Percentiles rank a stretch among this genome's conserved stretches.
Evolutionary conservation across 2,329 filamentous ascomycete genomes (phyloP).

Genomic region (Aureobasidium sp.): DNA sequence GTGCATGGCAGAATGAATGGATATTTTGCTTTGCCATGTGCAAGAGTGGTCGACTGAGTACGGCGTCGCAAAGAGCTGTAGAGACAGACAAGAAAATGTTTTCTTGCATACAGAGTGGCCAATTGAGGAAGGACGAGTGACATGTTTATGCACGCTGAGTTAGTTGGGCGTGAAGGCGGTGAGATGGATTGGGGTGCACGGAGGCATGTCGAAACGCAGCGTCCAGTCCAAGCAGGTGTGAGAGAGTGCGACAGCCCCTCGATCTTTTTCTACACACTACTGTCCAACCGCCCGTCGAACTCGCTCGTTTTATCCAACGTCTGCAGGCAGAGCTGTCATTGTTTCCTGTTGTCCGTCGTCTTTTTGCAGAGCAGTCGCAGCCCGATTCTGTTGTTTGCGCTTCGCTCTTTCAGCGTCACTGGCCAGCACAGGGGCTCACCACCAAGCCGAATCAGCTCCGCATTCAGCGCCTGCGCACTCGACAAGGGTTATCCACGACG

Average conservation of each 20-base stretch:
- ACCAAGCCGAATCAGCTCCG: not conserved
- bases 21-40: not conserved
- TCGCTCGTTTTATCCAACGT: not conserved
- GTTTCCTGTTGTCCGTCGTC: not conserved
- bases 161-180: not conserved
- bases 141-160: not conserved
- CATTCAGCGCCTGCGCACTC: not conserved
- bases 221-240: not conserved
- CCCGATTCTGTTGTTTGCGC: not conserved
- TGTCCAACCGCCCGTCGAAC: not conserved
- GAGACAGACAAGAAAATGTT: not conserved
- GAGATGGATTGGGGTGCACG: not conserved
- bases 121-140: not conserved
- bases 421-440: not conserved
- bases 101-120: too few relatives aligned
- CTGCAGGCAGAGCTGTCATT: not conserved
- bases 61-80: not conserved
- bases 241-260: conserved; percentile 4
- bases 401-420: not conserved
- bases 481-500: not conserved
- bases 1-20: not conserved
- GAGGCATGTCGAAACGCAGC: not conserved
- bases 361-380: too few relatives aligned
- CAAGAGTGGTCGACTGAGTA: not conserved
- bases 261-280: not conserved